Evolutionary conservation across 129 eudicot genomes (phyloP).

Genomic region (Pittosporum tobira): DNA sequence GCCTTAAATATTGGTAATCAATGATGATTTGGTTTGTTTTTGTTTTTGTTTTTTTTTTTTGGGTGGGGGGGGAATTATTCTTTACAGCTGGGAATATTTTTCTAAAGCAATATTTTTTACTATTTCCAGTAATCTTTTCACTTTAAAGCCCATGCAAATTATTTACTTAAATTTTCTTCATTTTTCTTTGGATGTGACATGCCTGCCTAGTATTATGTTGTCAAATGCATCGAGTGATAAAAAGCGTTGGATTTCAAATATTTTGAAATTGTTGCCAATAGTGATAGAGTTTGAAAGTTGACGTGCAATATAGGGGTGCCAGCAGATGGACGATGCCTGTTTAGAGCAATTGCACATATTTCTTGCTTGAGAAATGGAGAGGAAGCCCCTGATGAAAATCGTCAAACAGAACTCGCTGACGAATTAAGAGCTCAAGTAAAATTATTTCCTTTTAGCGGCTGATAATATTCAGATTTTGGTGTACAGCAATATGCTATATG

Average conservation of each 20-base stretch:
- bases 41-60: no score
- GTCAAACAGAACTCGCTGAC: conserved; percentile 77
- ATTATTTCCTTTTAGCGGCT: neutral
- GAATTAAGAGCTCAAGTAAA: conserved; percentile 74
- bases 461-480: neutral
- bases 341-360: conserved; percentile 83
- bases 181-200: no score
- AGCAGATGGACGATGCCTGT: conserved; percentile 80
- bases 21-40: no score
- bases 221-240: neutral
- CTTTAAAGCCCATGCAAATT: no score
- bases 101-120: no score
- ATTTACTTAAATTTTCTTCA: no score
- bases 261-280: neutral
- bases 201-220: no score
- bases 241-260: neutral
- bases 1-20: no score
- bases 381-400: conserved; percentile 73
- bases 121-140: no score
- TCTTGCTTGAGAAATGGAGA: conserved; percentile 75
- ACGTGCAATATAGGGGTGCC: conserved; percentile 41
- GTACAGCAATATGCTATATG: neutral
- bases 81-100: no score
- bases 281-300: conserved; percentile 3
- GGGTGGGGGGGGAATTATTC: no score